Conservation (phyloP, 331 rosid species). For the Telfairia occidentalis region DNA sequence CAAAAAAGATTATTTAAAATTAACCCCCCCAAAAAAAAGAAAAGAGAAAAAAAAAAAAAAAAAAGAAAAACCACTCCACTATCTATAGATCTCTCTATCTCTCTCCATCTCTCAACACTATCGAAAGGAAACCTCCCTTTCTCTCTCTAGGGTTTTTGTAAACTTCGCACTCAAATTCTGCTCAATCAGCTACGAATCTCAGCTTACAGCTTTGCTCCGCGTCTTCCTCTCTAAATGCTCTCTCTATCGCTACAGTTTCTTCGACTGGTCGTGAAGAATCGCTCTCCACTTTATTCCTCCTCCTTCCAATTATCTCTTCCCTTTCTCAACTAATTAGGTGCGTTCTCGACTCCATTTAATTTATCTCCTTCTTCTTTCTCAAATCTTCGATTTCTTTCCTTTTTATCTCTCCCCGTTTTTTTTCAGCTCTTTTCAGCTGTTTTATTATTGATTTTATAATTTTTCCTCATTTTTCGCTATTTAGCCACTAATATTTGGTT, state of each 20-base stretch:
- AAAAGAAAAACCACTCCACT: conserved; percentile 4
- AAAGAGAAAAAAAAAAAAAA: not conserved
- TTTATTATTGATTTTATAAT: not conserved
- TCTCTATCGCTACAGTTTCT: conserved; percentile 15
- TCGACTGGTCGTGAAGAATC: conserved; percentile 45
- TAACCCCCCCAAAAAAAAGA: not conserved
- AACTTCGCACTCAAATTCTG: conserved; percentile 56
- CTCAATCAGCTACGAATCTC: conserved; percentile 27
- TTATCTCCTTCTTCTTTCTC: conserved; percentile 7
- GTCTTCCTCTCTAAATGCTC: conserved; percentile 4
- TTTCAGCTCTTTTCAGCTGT: conserved; percentile 16
- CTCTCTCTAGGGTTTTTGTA: conserved; percentile 17
- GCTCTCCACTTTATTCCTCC: conserved; percentile 14
- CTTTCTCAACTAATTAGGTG: conserved; percentile 4
- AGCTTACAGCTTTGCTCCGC: conserved; percentile 14
- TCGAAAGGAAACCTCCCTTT: conserved; percentile 1
- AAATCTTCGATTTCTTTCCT: conserved; percentile 23
- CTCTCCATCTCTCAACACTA: not conserved
- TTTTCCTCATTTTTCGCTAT: conserved; percentile 52
- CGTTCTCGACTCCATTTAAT: conserved; percentile 15
- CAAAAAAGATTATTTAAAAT: not conserved
- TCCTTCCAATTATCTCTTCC: not conserved
- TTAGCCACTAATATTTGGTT: conserved; percentile 38
- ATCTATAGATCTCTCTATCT: conserved; percentile 4
- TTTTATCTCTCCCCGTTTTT: conserved; percentile 15